Base-by-base conservation (phyloP, 2,329 filamentous ascomycete species). In the Fusarium cyanostomum region DNA sequence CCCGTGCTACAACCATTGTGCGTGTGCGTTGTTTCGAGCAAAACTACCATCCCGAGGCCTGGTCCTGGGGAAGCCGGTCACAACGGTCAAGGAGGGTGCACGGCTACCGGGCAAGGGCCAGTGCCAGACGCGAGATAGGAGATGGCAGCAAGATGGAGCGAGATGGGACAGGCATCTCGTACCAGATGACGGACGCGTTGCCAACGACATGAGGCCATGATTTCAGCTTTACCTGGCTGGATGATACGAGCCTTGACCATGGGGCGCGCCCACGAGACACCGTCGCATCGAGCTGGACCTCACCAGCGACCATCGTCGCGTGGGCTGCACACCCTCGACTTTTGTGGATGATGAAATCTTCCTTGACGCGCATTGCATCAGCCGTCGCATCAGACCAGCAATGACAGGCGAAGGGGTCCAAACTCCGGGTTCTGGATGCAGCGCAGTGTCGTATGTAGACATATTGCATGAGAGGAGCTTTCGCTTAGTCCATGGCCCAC, bases 211-310 rank as follows among this genome's bases (percentile, higher is more conserved):
- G 65, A 58, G 42, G 31, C 53, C 63, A 69, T 56, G 34, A 49
- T 44, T 33, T 58, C 54, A 52, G 52, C 56, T 61, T 39, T 18
- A 10, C 53, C 15, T 34, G 21, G 26, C 16, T 48, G 34, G 34
- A 63, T 68, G 64, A 54, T 69, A 62, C 64, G 56, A 66, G 57
- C n/a, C 13, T 44, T 41, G 35, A 24, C 42, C 15, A 44, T 49
- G 35, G 57, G 46, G 39, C 51, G 63, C 33, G 38, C 46, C 42
- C 50, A 61, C 38, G 38, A 50, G 56, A 62, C 52, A 58, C 58
- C 13, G 39, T 46, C 31, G 21, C 41, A 39, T 43, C 16, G 43
- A 27, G 26, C 49, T 39, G 38, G 26, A 16, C 42, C 24, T 16
- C 34, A 31, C 39, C 15, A 42, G 39, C 12, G 39, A 18, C 35